Percentiles rank a stretch among this genome's conserved stretches.
phyloP scores from a whole-genome alignment of 2,329 filamentous ascomycete species.

The Immersiporthe knoxdaviesiana region DNA sequence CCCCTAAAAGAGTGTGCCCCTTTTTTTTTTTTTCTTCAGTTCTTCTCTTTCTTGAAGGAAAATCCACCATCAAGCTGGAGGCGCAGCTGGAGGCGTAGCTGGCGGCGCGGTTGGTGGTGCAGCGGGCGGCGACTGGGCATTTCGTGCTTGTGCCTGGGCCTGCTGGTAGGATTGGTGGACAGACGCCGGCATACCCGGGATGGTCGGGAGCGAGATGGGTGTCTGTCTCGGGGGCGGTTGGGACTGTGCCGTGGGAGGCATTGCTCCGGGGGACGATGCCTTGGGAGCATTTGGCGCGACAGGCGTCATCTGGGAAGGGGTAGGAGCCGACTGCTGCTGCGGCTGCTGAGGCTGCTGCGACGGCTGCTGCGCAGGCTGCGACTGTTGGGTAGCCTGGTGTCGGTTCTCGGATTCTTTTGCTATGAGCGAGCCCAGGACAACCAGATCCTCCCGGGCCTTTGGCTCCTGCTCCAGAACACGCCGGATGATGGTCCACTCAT shows the following conservation, averaged over 20 bases:
- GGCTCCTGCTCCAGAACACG: conserved; percentile 69
- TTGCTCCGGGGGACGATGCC: background rate
- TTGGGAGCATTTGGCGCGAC: conserved; percentile 1
- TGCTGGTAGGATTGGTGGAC: conserved; percentile 29
- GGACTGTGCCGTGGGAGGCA: background rate
- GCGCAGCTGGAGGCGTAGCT: conserved; percentile 8
- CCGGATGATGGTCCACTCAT: conserved; percentile 75
- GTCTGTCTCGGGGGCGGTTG: conserved; percentile 18
- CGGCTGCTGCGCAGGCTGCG: conserved; percentile 21
- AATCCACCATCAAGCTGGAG: too few species aligned
- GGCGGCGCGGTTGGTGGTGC: conserved; percentile 1
- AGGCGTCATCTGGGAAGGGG: conserved; percentile 10
- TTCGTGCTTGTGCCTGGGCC: conserved; percentile 25
- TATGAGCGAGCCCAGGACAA: conserved; percentile 58
- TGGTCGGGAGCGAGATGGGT: conserved; percentile 26
- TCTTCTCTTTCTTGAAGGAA: too few species aligned
- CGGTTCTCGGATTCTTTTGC: conserved; percentile 48
- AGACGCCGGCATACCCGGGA: conserved; percentile 29
- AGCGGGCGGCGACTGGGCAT: conserved; percentile 16
- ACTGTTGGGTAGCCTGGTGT: conserved; percentile 14
- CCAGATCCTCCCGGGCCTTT: conserved; percentile 64
- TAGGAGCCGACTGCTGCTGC: conserved; percentile 11
- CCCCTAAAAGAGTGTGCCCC: background rate
- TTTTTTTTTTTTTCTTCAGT: background rate
- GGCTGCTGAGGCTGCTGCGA: conserved; percentile 22